Conservation (phyloP, 768 basidiomycete species). For the Suillus hirtellus region DNA sequence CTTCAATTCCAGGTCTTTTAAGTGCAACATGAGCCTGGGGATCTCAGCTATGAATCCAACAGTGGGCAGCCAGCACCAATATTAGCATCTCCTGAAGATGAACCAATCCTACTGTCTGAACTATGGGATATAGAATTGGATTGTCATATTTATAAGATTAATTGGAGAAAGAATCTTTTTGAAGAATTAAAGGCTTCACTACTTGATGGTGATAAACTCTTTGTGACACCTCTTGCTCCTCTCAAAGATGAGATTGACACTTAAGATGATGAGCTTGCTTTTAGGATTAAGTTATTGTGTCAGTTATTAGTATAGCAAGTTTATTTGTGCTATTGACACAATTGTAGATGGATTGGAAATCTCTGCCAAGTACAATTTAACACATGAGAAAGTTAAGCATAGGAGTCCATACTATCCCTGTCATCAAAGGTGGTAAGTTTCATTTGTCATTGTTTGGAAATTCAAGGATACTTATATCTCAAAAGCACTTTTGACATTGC, state of each 20-base stretch:
- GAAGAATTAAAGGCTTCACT: neutral
- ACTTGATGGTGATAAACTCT: neutral
- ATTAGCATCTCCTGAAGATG: neutral
- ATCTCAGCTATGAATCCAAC: neutral
- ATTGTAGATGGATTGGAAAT: neutral
- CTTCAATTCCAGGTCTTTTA: neutral
- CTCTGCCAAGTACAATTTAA: neutral
- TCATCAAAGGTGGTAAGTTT: slow-evolving; percentile 1
- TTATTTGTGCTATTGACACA: neutral
- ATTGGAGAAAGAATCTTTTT: neutral
- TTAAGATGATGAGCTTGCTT: neutral
- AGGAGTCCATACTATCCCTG: slow-evolving; percentile 10
- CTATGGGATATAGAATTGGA: neutral
- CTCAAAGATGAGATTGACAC: neutral
- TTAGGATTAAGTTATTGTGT: neutral
- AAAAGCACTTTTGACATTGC: slow-evolving; percentile 20
- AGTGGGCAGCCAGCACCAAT: neutral
- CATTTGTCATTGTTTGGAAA: neutral
- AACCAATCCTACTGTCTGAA: neutral
- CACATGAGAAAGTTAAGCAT: slow-evolving; percentile 4
- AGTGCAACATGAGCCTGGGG: neutral
- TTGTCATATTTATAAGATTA: neutral
- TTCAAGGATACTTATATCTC: neutral
- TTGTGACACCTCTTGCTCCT: neutral
- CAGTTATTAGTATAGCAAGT: neutral